Evolutionary conservation across 805 yeast species (phyloP), one percentile per base, ranked within the genome.

Genomic region (Metschnikowia chrysomelidarum): DNA sequence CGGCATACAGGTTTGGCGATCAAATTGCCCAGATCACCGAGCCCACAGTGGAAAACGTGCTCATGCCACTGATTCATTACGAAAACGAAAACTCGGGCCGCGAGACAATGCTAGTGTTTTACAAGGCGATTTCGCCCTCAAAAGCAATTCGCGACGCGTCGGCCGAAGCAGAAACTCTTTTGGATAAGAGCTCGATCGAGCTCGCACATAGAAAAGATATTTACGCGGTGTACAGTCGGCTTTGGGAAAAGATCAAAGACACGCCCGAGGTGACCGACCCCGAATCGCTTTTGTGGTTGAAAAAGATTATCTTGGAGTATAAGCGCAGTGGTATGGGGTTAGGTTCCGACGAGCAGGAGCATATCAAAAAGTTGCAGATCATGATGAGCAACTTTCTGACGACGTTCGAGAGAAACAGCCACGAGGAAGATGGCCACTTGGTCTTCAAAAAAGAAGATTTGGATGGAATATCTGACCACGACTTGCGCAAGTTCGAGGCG

Each of bases 111-210:
- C 57, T 84, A 47, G 65, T 80, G 13, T 86, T 87, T 53, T 80
- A 78, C 51, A 87, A 80, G 57, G 80, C 82, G 47, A 89, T 87
- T 8, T 80, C 89, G 3, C 50, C 77, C 14, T 69, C 73, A 44
- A 75, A 79, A 50, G 76, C 61, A n/a, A 53, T 83, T 20, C 72
- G 96, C 51, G 86, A 82, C 44, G 86, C 87, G 3, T 78, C 89
- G 2, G 71, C 71, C 27, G 63, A 73, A 41, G 81, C 86, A 0
- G 83, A 80, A 43, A 76, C 76, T 52, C 52, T 67, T 40, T 57
- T 82, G 27, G 70, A 75, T 34, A 73, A 78, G 31, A 74, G 67
- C 46, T 62, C 69, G 7, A 83, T 86, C 49, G 94, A 83, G 47
- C 69, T 80, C 16, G 71, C 75, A 11, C 57, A 76, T 36, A 76